phyloP scores from a whole-genome alignment of 2,329 filamentous ascomycete species.

The Fusarium acutatum region DNA sequence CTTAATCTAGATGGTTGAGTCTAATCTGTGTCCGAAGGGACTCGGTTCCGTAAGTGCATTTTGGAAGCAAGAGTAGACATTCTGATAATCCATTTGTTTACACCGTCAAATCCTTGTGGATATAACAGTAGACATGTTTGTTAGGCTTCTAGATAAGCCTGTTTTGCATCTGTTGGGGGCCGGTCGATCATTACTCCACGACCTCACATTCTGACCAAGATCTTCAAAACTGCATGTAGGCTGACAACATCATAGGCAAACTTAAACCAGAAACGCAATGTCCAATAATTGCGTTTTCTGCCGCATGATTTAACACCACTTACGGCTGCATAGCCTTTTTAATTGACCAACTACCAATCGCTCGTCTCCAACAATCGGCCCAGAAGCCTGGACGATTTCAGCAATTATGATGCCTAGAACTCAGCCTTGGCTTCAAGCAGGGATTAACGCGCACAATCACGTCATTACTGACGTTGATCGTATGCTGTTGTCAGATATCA shows the following conservation, averaged over 20 bases:
- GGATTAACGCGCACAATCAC: background rate
- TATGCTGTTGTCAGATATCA: background rate
- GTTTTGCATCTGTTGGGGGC: background rate
- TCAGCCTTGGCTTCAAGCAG: background rate
- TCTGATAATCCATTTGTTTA: no score
- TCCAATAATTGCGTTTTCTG: background rate
- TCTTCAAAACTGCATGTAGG: background rate
- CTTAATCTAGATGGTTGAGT: background rate
- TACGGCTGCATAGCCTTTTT: background rate
- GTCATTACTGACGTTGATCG: background rate
- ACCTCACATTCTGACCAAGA: background rate
- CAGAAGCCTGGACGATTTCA: background rate
- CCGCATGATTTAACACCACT: no score
- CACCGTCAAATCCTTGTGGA: background rate
- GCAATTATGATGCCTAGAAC: conserved; percentile 4
- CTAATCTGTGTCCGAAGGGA: background rate
- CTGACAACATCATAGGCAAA: background rate
- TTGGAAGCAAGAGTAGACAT: background rate
- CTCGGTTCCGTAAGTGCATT: background rate
- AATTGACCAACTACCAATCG: background rate
- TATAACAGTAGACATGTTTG: no score
- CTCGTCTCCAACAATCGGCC: background rate
- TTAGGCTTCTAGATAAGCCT: background rate
- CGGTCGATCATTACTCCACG: background rate
- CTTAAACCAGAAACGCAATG: background rate